These are phyloP conservation scores for Coprinopsis sp. DNA, from an alignment of 768 basidiomycete species.

Conservation along the genomic window DNA sequence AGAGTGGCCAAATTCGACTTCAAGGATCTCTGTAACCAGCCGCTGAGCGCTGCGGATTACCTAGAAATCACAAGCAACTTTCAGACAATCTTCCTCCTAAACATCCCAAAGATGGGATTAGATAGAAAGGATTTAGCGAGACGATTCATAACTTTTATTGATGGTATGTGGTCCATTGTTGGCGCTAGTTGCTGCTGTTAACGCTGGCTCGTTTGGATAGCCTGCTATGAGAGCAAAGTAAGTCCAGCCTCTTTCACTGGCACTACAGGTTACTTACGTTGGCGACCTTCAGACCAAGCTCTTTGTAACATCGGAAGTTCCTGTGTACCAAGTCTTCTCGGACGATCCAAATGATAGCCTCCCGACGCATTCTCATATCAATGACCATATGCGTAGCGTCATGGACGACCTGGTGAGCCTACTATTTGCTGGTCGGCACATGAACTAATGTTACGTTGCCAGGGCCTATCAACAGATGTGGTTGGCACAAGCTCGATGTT, in stretches of 20 bases:
- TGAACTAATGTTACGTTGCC: conserved; percentile 10
- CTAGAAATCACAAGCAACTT: conserved; percentile 88
- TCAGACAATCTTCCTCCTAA: conserved; percentile 79
- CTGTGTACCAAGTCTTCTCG: conserved; percentile 86
- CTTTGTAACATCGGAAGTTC: conserved; percentile 89
- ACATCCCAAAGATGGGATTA: conserved; percentile 86
- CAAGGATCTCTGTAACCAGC: conserved; percentile 78
- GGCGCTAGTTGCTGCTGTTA: conserved; percentile 1
- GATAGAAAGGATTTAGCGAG: conserved; percentile 87
- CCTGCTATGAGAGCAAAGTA: conserved; percentile 90
- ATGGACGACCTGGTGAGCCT: conserved; percentile 87
- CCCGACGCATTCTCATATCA: conserved; percentile 34
- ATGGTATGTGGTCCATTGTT: conserved; percentile 48
- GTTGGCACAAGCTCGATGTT: conserved; percentile 89
- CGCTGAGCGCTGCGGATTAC: conserved; percentile 93
- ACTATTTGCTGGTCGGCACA: neutral
- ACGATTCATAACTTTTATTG: conserved; percentile 96
- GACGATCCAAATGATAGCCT: conserved; percentile 47
- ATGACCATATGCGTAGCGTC: conserved; percentile 85
- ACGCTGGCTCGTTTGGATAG: conserved; percentile 29
- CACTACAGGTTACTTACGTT: neutral
- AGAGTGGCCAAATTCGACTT: conserved; percentile 85
- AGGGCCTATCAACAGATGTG: conserved; percentile 75
- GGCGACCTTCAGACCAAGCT: conserved; percentile 64
- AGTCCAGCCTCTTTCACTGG: conserved; percentile 7